Base-by-base conservation (phyloP, 2,329 filamentous ascomycete genomes). In the Ascosphaera apis region DNA sequence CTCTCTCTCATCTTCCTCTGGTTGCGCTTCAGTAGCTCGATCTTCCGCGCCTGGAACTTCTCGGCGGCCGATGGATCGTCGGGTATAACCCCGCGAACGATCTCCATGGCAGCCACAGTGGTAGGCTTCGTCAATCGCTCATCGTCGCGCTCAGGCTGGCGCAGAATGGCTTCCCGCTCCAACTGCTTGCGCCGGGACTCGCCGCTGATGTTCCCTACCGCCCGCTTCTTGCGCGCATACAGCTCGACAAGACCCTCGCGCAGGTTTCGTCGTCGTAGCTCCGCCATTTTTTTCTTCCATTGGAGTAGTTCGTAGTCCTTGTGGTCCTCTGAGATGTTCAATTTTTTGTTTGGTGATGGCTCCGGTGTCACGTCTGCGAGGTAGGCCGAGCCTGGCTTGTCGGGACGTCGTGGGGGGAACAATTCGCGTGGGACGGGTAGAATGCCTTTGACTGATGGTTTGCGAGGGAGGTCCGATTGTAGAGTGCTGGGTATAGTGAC, bases 391-490 rank as follows among this genome's bases (percentile, higher is more conserved):
- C 60, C 61, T 4, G 69, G 57, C 53, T 88, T 86, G 53, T 66
- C 61, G 36, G 64, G 54, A 40, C 63, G 65, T 39, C 65, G 64
- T 40, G 62, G 53, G 3, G 65, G 63, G 59, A 95, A 93, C 44
- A 95, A 59, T 38, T 80, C 67, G 42, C 84, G 75, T 25, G 88
- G 86, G 0, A 82, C 63, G 6, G 88, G 88, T 0, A 98, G 67
- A 39, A 75, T 70, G 45, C 88, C 88, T 53, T 82, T 82, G 23
- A 82, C 53, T 34, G 45, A 47, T 12, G 56, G 59, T 40, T 60
- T 60, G 36, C 53, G 48, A 3, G 60, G 56, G 31, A 59, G 55
- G n/a, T 69, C 65, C 35, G 75, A 71, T 53, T 92, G 82, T n/a
- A 72, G 67, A 34, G 78, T 68, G 45, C 66, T 65, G 34, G 84